phyloP scores from a whole-genome alignment of 2,329 filamentous ascomycete species.

The Fusarium mangiferae region DNA sequence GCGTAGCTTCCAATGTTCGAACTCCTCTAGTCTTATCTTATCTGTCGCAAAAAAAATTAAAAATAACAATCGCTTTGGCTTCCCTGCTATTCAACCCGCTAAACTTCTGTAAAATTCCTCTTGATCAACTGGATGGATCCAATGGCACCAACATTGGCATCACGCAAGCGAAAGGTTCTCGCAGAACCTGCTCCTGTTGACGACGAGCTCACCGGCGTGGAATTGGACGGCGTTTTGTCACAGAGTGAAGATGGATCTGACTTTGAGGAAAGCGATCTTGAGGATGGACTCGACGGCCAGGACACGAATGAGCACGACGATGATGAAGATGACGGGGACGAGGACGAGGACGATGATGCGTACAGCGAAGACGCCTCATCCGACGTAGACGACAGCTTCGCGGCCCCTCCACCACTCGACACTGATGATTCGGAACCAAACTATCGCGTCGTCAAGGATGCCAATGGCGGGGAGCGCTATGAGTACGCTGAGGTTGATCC shows the following conservation, averaged over 20 bases:
- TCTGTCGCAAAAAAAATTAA: constrained; percentile 8
- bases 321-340: constrained; percentile 52
- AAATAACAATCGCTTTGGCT: constrained; percentile 6
- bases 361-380: constrained; percentile 42
- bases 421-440: constrained; percentile 55
- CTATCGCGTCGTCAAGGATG: constrained; percentile 76
- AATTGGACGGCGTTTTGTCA: constrained; percentile 67
- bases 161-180: constrained; percentile 41
- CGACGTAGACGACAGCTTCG: constrained; percentile 52
- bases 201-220: constrained; percentile 54
- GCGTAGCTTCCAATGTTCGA: neutral
- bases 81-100: neutral
- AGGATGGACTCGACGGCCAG: constrained; percentile 50
- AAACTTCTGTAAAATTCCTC: neutral
- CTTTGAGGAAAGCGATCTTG: constrained; percentile 53
- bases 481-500: constrained; percentile 94
- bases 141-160: constrained; percentile 37
- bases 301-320: neutral
- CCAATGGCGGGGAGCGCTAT: constrained; percentile 90
- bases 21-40: constrained; percentile 23
- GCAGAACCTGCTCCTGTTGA: constrained; percentile 22
- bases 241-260: constrained; percentile 68
- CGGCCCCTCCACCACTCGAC: constrained; percentile 46
- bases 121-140: neutral
- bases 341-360: constrained; percentile 42